Evolutionary conservation across 2,329 filamentous ascomycete genomes (phyloP).

Genomic region (Colletotrichum sp.): DNA sequence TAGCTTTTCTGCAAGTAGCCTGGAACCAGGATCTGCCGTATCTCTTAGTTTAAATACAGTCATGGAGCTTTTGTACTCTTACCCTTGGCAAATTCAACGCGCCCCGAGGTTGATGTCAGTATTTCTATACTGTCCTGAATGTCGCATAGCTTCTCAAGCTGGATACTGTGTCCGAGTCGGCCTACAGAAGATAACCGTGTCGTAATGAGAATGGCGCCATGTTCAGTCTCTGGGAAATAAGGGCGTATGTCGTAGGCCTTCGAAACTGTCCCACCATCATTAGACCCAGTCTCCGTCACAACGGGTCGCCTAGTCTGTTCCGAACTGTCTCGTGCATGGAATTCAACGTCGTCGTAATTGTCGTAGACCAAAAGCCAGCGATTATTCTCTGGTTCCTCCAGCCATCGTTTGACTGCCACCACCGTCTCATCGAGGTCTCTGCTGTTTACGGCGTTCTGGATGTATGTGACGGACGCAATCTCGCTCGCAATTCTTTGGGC

Average conservation of each 20-base stretch:
- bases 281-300: no score
- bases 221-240: constrained; percentile 36
- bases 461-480: constrained; percentile 25
- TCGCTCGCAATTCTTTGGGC: constrained; percentile 33
- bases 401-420: constrained; percentile 40
- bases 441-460: constrained; percentile 27
- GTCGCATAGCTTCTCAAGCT: constrained; percentile 35
- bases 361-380: constrained; percentile 45
- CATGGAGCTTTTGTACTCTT: not conserved
- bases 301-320: not conserved
- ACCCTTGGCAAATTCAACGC: constrained; percentile 29
- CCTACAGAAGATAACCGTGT: constrained; percentile 37
- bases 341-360: constrained; percentile 44
- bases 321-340: constrained; percentile 1
- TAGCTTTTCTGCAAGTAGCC: constrained; percentile 36
- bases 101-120: constrained; percentile 30
- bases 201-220: constrained; percentile 42
- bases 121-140: constrained; percentile 34
- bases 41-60: not conserved
- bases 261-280: not conserved
- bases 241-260: constrained; percentile 34
- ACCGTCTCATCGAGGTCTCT: constrained; percentile 28
- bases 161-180: constrained; percentile 35
- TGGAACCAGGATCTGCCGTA: constrained; percentile 32
- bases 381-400: constrained; percentile 36